Base-by-base conservation (phyloP, 345 rosid species). In the Zanthoxylum bungeanum region DNA sequence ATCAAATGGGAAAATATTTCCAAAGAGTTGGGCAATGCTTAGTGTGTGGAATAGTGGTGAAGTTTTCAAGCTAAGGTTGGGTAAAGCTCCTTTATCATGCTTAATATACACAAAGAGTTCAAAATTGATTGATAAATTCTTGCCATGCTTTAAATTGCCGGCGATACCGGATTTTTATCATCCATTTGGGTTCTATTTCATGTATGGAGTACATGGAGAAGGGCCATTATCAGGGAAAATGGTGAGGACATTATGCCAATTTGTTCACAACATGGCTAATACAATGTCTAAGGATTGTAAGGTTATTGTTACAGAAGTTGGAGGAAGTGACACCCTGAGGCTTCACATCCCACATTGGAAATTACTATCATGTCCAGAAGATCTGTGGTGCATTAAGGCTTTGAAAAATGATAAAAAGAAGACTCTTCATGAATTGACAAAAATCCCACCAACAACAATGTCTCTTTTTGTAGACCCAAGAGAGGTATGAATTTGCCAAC, bases 381-480 rank as follows among this genome's bases (percentile, higher is more conserved):
- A 92, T 68, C 73, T 84, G 78, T 92, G 97, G 97, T 92, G 97
- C 82, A 84, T 92, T 47, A 92, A 90, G 75, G 77, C 85, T 19
- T 66, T 92, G 85, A 80, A 80, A 76, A 71, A 60, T 47, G 84
- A 76, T 36, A 76, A 80, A 55, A 68, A 63, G 17, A 76, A 66
- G 52, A 40, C 19, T n/a, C 34, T 74, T 39, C 62, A 57, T 60
- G 82, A 79, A 58, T 65, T 80, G 74, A 79, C 79, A 21, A 66
- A 50, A 64, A 37, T 73, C 51, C 70, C 83, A 64, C 73, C 82
- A 6, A 59, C 80, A 64, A n/a, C n/a, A n/a, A 71, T 76, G 11
- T 60, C 84, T 36, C 85, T 92, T 75, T 92, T 92, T 78, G 96
- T 92, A 68, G 97, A 92, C 81, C 97, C 97, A 30, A 84, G 97